phyloP scores from a whole-genome alignment of 176 grass and related monocot species.

The Melocanna baccifera region DNA sequence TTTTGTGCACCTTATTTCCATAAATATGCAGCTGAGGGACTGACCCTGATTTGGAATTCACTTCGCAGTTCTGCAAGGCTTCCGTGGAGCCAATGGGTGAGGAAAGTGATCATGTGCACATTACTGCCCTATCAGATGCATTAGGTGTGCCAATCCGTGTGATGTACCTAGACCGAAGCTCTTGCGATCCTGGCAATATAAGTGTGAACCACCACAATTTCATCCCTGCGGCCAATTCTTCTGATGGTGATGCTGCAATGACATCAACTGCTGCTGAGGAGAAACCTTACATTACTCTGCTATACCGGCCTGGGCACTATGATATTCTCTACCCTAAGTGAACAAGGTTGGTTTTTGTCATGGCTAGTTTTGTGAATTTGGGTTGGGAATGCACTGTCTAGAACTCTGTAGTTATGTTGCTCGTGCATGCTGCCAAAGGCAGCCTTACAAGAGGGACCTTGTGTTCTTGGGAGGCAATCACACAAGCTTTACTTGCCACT shows the following conservation, averaged over 20 bases:
- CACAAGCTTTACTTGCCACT: slow-evolving; percentile 21
- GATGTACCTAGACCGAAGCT: slow-evolving; percentile 79
- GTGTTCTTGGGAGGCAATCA: slow-evolving; percentile 19
- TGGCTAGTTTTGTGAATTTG: slow-evolving; percentile 14
- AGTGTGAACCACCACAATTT: slow-evolving; percentile 84
- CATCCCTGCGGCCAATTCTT: slow-evolving; percentile 38
- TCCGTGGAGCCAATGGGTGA: slow-evolving; percentile 95
- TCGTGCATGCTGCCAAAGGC: slow-evolving; percentile 55
- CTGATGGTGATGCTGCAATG: slow-evolving; percentile 21
- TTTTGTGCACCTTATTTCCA: neutral
- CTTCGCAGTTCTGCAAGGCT: slow-evolving; percentile 79
- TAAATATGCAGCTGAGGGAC: neutral
- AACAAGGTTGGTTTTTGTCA: slow-evolving; percentile 16
- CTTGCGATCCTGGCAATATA: slow-evolving; percentile 48
- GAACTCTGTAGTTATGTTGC: slow-evolving; percentile 40
- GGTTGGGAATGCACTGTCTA: slow-evolving; percentile 5
- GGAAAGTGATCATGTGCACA: slow-evolving; percentile 92
- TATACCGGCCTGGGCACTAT: slow-evolving; percentile 94
- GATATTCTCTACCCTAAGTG: slow-evolving; percentile 93
- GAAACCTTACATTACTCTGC: slow-evolving; percentile 73
- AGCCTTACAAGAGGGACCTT: slow-evolving; percentile 39
- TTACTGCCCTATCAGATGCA: slow-evolving; percentile 86
- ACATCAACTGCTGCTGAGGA: slow-evolving; percentile 11
- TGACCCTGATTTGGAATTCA: slow-evolving; percentile 30
- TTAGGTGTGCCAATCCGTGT: slow-evolving; percentile 93